A percentile compares a stretch with the other conserved stretches of the same genome.
phyloP scores from a whole-genome alignment of 805 yeast genomes.

The Myxozyma monticola region DNA sequence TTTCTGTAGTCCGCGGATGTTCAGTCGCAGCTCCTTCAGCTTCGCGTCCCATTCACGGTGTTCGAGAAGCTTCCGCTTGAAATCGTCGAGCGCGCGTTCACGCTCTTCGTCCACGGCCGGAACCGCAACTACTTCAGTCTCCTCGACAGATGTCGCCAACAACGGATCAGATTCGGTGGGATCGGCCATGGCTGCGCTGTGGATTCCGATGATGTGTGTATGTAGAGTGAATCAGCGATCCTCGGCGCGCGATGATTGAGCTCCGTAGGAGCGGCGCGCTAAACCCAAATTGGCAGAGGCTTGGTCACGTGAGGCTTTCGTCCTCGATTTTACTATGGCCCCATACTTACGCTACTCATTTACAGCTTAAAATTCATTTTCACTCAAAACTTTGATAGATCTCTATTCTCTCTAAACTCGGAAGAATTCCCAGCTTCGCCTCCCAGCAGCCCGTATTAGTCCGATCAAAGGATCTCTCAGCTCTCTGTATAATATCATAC shows the following conservation, averaged over 20 bases:
- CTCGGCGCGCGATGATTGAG: neutral
- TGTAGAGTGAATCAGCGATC: neutral
- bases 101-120: slow-evolving; percentile 60
- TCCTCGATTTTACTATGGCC: too few species aligned
- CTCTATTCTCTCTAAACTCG: too few species aligned
- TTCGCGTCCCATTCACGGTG: slow-evolving; percentile 94
- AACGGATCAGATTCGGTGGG: slow-evolving; percentile 22
- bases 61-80: slow-evolving; percentile 82
- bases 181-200: slow-evolving; percentile 19
- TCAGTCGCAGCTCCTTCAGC: slow-evolving; percentile 76
- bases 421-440: too few species aligned
- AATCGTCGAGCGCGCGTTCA: slow-evolving; percentile 70
- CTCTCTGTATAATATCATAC: too few species aligned
- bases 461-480: too few species aligned
- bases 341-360: too few species aligned
- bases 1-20: slow-evolving; percentile 79
- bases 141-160: slow-evolving; percentile 2
- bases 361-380: too few species aligned
- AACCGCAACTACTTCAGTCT: slow-evolving; percentile 2
- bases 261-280: too few species aligned
- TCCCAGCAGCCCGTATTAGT: too few species aligned
- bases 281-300: too few species aligned
- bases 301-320: too few species aligned
- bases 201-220: neutral
- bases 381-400: too few species aligned